Percentiles rank a stretch among this genome's conserved stretches.
These are phyloP conservation scores for Cyberlindnera sargentensis DNA, from an alignment of 805 yeast species.

Conservation along the genomic window DNA sequence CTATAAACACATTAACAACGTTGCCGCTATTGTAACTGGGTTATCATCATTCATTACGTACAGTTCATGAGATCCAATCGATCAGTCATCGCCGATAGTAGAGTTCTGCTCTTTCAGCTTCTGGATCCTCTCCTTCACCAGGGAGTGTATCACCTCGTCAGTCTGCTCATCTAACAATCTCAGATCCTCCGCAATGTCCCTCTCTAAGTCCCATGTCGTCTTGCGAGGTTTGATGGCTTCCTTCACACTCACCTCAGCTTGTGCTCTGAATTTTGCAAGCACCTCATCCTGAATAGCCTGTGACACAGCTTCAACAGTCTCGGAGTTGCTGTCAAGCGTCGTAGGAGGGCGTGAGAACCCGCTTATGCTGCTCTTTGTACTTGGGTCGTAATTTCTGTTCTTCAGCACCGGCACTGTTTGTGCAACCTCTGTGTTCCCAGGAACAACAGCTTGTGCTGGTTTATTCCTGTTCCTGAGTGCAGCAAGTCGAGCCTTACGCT, in stretches of 20 bases:
- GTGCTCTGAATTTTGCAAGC: conserved; percentile 16
- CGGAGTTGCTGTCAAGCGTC: conserved; percentile 21
- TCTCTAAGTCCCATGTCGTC: conserved; percentile 30
- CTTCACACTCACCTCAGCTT: conserved; percentile 3
- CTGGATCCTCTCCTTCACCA: conserved; percentile 31
- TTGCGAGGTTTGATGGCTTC: conserved; percentile 9
- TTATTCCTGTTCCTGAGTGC: conserved; percentile 19
- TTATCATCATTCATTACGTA: no score
- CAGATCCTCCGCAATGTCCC: conserved; percentile 32
- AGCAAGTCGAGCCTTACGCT: conserved; percentile 24
- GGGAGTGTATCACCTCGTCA: conserved; percentile 30
- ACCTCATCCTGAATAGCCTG: conserved; percentile 23
- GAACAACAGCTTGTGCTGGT: background rate
- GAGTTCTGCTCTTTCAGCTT: background rate
- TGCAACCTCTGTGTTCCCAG: background rate
- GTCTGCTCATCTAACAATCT: conserved; percentile 35
- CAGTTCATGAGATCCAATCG: no score
- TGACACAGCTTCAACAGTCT: conserved; percentile 32
- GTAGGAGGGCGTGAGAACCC: conserved; percentile 21
- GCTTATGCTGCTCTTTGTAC: conserved; percentile 6
- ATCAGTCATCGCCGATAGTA: no score
- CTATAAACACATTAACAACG: no score
- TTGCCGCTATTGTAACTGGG: no score
- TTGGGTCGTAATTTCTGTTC: conserved; percentile 20
- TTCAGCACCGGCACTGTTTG: conserved; percentile 3